These are phyloP conservation scores for Gentiana macrophylla DNA, from an alignment of 257 asterid species.

Conservation along the genomic window DNA sequence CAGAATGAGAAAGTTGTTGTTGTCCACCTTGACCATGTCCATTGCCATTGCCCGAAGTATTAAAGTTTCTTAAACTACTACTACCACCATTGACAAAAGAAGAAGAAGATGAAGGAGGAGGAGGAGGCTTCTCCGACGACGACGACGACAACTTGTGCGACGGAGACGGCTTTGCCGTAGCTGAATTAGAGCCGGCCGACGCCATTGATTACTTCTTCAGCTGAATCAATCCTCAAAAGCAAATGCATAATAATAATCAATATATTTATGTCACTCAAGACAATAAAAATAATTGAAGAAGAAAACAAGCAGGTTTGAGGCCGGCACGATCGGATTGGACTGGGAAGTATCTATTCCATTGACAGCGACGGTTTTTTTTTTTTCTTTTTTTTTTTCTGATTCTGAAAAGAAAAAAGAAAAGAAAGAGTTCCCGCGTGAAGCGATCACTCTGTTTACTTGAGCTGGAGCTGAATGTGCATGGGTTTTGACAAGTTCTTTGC, in stretches of 20 bases:
- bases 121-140: slow-evolving; percentile 33
- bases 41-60: not conserved
- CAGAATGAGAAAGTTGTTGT: slow-evolving; percentile 24
- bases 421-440: too few species aligned
- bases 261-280: too few species aligned
- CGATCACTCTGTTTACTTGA: too few species aligned
- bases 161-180: slow-evolving; percentile 23
- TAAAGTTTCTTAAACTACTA: slow-evolving; percentile 22
- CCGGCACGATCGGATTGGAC: slow-evolving; percentile 46
- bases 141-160: slow-evolving; percentile 11
- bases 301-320: slow-evolving; percentile 27
- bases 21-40: slow-evolving; percentile 10
- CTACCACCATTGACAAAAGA: not conserved
- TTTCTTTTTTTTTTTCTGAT: too few species aligned
- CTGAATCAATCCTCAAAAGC: not conserved
- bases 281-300: not conserved
- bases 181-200: not conserved
- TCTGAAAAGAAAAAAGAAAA: too few species aligned
- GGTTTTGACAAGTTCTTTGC: too few species aligned
- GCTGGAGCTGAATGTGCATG: too few species aligned
- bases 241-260: not conserved
- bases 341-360: not conserved
- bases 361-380: too few species aligned
- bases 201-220: slow-evolving; percentile 2
- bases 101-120: slow-evolving; percentile 16